Percentiles rank a stretch among this genome's conserved stretches.
phyloP scores from a whole-genome alignment of 2,329 filamentous ascomycete genomes.

The Microdochium paspali region DNA sequence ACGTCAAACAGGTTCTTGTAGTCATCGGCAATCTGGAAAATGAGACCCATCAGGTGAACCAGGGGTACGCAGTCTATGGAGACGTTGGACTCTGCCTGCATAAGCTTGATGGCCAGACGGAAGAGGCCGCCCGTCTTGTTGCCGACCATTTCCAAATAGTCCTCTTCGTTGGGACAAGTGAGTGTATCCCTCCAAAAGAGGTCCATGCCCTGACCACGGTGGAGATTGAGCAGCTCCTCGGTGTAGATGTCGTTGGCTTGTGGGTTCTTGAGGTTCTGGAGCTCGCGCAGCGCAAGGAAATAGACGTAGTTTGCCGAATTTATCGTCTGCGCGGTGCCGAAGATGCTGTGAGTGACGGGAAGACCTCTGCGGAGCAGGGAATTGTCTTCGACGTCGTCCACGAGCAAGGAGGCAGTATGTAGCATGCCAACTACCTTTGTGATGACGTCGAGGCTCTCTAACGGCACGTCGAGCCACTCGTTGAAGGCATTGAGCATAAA shows the following conservation, averaged over 20 bases:
- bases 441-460: constrained; percentile 61
- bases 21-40: constrained; percentile 90
- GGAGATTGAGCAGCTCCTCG: constrained; percentile 76
- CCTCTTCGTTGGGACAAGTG: constrained; percentile 75
- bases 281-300: constrained; percentile 68
- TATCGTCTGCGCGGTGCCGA: constrained; percentile 79
- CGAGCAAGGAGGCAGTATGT: constrained; percentile 72
- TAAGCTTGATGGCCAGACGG: constrained; percentile 74
- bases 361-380: constrained; percentile 68
- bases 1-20: constrained; percentile 74
- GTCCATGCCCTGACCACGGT: constrained; percentile 85
- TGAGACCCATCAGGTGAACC: constrained; percentile 74
- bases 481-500: constrained; percentile 78
- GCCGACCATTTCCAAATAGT: constrained; percentile 89
- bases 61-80: constrained; percentile 68
- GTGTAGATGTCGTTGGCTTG: constrained; percentile 62
- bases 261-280: constrained; percentile 61
- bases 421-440: constrained; percentile 77
- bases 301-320: constrained; percentile 88
- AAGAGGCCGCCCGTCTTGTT: constrained; percentile 89
- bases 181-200: constrained; percentile 82
- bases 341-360: constrained; percentile 77
- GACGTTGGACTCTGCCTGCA: constrained; percentile 62
- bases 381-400: constrained; percentile 83
- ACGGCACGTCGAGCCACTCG: constrained; percentile 66